Base-by-base conservation (phyloP, 2,329 filamentous ascomycete genomes). In the Trichoderma cornu-damae region DNA sequence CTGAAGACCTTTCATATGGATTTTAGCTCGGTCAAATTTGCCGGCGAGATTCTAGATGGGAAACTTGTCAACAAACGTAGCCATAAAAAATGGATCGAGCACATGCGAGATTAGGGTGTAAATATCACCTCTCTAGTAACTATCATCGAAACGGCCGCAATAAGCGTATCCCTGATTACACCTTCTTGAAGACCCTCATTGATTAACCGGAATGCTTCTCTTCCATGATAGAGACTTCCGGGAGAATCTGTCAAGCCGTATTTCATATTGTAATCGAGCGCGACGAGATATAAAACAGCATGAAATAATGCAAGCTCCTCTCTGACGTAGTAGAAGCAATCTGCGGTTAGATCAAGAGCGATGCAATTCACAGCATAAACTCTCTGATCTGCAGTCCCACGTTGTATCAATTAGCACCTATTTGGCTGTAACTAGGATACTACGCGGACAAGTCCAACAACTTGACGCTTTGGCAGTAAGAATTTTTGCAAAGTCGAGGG, bases 131-230 rank as follows among this genome's bases (percentile, higher is more conserved):
- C 50, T 35, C 50, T 35, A n/a, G 50, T n/a, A 7, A 44, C 22
- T 3, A 53, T 11, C 12, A 53, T 22, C 24, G 50, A 18, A 26
- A 53, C 50, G 3, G 50, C 50, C 8, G 50, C 50, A 35, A 44
- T 44, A n/a, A 53, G 50, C 20, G 40, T 44, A 9, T 53, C 50
- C 14, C 28, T 53, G 32, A 53, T 44, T 6, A 32, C 26, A 22
- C 40, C 40, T 9, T 30, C 28, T 34, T 53, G 28, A 5, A 53
- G 18, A 28, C 38, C 35, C 20, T 53, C 40, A 3, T 53, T 53
- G 12, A 53, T 53, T 6, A 53, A 28, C 11, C 38, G 18, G 16
- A 53, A 53, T n/a, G 50, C 50, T 37, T 53, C 50, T 53, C 50
- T 44, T 22, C 50, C 50, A 28, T 53, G 50, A 9, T 35, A 42